Base-by-base conservation (phyloP, 2,329 filamentous ascomycete genomes). In the Mollisia scopiformis region DNA sequence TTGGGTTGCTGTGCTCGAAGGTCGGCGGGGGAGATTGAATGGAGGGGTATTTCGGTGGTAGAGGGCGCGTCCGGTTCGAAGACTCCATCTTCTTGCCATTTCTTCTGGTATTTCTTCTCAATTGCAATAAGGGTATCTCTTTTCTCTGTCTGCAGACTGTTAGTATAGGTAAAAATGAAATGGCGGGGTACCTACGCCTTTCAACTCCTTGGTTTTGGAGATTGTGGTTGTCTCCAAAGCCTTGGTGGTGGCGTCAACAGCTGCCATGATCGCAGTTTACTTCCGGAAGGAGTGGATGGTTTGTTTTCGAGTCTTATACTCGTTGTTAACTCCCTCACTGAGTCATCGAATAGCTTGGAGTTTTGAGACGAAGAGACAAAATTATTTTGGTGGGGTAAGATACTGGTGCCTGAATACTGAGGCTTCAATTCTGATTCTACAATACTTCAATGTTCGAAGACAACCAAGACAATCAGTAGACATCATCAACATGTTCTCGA, bases 31-130 rank as follows among this genome's bases (percentile, higher is more conserved):
- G 88, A 82, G 69, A 93, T 87, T 63, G 89, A 87, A 72, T 89
- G 84, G 68, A 90, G 86, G 62, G 92, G 90, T 66, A 93, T 85
- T 69, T 97, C 93, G 65, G 84, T 79, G 55, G 88, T 86, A 21
- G 90, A 87, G 33, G 95, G 95, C 25, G 95, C 93, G 77, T 98
- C 82, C 70, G 88, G 84, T 77, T 97, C 84, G 84, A 98, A 99
- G 69, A 97, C 80, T 66, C 84, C 84, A 69, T 86, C 81, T 61
- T 91, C 82, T 72, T 89, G 85, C 92, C 92, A 96, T 84, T 88
- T 82, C 73, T 88, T 80, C 79, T 98, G 94, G 78, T 96, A 97
- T 75, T 93, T 93, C 80, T 95, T 96, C 80, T 98, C 94, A 71
- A 89, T 85, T 31, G 86, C 86, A 69, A 95, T 88, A 68, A 96